These are phyloP conservation scores for Glutinoglossum americanum DNA, from an alignment of 495 filamentous ascomycete species.

Conservation along the genomic window DNA sequence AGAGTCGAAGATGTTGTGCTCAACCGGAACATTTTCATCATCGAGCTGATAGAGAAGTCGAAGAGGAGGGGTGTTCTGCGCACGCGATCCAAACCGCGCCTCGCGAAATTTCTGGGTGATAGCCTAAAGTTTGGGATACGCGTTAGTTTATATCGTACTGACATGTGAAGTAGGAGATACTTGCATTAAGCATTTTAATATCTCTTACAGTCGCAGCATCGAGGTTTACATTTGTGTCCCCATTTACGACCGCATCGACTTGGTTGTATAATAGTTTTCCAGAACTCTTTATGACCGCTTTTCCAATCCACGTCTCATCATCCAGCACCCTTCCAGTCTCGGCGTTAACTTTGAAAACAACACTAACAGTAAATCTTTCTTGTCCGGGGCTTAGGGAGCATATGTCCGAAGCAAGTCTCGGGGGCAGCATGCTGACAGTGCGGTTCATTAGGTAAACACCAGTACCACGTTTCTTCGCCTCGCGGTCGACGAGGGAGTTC, in stretches of 20 bases:
- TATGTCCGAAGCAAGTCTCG: constrained; percentile 62
- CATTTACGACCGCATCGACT: constrained; percentile 56
- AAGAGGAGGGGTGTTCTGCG: constrained; percentile 57
- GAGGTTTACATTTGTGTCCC: constrained; percentile 32
- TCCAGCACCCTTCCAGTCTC: constrained; percentile 55
- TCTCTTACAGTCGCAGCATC: constrained; percentile 41
- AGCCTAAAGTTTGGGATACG: constrained; percentile 25
- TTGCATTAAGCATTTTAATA: constrained; percentile 55
- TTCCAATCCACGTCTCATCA: constrained; percentile 82
- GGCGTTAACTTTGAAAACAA: constrained; percentile 73
- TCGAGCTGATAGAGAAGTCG: constrained; percentile 86
- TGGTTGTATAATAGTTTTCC: constrained; percentile 68
- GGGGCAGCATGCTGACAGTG: constrained; percentile 74
- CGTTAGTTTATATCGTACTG: neutral
- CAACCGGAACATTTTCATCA: constrained; percentile 92
- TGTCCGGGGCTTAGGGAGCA: constrained; percentile 70
- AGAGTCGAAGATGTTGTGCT: constrained; percentile 87
- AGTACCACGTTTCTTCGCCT: constrained; percentile 94
- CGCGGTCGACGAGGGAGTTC: constrained; percentile 87
- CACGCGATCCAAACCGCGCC: constrained; percentile 55
- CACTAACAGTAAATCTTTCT: constrained; percentile 77
- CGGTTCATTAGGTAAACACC: constrained; percentile 86
- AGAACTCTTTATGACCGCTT: constrained; percentile 75
- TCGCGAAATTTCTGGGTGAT: constrained; percentile 77
- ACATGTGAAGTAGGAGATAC: constrained; percentile 9